These are phyloP conservation scores for Tricholoma matsutake DNA, from an alignment of 768 basidiomycete genomes.

Conservation along the genomic window DNA sequence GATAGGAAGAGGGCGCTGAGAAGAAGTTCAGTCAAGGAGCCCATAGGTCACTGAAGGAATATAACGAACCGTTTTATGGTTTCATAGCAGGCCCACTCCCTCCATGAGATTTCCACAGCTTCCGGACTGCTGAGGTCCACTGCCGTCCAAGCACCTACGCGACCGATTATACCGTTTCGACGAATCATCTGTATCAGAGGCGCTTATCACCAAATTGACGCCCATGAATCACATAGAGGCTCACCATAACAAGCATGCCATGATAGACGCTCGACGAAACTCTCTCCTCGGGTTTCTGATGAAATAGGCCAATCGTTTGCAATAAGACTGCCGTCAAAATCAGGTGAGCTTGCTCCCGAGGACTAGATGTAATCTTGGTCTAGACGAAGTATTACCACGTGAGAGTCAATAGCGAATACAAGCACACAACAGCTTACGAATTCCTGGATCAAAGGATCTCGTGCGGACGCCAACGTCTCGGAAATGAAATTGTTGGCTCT, in stretches of 20 bases:
- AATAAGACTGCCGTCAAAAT: constrained; percentile 49
- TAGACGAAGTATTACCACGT: constrained; percentile 21
- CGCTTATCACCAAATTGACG: not conserved
- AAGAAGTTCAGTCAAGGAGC: constrained; percentile 10
- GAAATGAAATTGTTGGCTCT: constrained; percentile 48
- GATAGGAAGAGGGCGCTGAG: constrained; percentile 44
- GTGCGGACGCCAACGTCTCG: constrained; percentile 37
- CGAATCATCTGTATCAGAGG: constrained; percentile 41
- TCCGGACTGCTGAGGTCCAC: constrained; percentile 34
- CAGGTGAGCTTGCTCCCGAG: constrained; percentile 38
- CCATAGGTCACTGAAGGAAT: constrained; percentile 1
- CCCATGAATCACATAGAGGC: constrained; percentile 12
- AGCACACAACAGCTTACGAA: constrained; percentile 41
- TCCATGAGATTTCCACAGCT: constrained; percentile 45
- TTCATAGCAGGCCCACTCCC: constrained; percentile 55
- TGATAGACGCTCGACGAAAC: constrained; percentile 52
- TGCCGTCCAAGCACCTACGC: constrained; percentile 42
- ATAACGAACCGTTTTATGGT: constrained; percentile 49
- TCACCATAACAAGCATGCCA: constrained; percentile 58
- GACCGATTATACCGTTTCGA: constrained; percentile 41
- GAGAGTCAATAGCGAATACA: constrained; percentile 11
- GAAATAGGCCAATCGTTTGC: constrained; percentile 56
- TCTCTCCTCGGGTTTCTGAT: constrained; percentile 46
- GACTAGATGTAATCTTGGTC: constrained; percentile 34
- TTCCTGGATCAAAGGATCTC: constrained; percentile 50